A percentile compares a stretch with the other conserved stretches of the same genome.
Conservation (phyloP, 2,329 filamentous ascomycete genomes). For the Botrytis galanthina region DNA sequence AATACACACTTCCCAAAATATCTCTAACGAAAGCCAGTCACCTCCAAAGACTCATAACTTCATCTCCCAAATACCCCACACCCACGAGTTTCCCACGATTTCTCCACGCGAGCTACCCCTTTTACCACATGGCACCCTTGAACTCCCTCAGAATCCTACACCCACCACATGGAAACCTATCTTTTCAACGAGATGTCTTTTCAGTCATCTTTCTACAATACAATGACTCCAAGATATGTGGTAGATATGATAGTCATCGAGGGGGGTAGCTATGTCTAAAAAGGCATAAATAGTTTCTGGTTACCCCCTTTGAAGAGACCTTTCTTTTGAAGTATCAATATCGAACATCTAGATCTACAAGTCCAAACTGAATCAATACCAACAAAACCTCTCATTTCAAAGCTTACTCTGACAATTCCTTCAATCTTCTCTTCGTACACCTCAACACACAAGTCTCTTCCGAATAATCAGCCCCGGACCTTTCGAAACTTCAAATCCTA, state of each 20-base stretch:
- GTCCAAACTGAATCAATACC: background rate
- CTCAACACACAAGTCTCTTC: background rate
- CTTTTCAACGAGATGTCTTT: background rate
- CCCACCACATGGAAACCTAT: background rate
- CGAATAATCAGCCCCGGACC: fast-evolving
- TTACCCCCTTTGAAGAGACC: background rate
- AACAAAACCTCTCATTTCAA: background rate
- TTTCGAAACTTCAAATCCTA: background rate
- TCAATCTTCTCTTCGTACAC: background rate
- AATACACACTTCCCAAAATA: background rate
- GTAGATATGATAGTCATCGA: background rate
- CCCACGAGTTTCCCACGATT: background rate
- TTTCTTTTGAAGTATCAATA: background rate
- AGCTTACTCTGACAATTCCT: background rate
- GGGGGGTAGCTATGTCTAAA: background rate
- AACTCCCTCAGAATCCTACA: background rate
- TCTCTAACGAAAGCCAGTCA: background rate
- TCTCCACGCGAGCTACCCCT: background rate
- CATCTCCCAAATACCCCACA: background rate
- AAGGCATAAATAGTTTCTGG: background rate
- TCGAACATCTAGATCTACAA: background rate
- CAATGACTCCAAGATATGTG: background rate
- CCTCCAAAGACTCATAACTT: background rate
- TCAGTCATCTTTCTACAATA: background rate
- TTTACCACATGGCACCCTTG: background rate